Evolutionary conservation across 495 filamentous ascomycete species (phyloP).

Genomic region (Hypoxylon crocopeplum): DNA sequence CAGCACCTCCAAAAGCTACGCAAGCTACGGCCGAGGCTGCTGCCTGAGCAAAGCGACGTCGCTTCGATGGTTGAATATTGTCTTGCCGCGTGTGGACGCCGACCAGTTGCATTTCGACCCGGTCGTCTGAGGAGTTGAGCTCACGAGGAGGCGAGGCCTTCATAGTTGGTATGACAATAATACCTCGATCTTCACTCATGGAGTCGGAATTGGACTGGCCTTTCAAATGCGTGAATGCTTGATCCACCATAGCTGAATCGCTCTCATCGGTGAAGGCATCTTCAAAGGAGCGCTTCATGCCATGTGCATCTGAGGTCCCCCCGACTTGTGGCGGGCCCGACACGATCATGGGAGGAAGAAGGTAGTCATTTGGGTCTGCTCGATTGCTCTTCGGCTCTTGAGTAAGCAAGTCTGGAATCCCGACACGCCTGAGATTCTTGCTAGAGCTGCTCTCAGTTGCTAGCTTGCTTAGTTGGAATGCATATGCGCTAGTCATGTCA

Average conservation of each 20-base stretch:
- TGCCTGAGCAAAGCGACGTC: conserved; percentile 38
- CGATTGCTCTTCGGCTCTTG: conserved; percentile 16
- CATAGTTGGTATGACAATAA: not conserved
- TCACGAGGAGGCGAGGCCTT: not conserved
- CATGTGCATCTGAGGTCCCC: not conserved
- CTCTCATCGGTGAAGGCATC: conserved; percentile 18
- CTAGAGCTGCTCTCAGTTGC: conserved; percentile 14
- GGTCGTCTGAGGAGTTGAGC: not conserved
- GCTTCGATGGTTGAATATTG: conserved; percentile 35
- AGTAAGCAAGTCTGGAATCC: conserved; percentile 33
- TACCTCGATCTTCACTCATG: not conserved
- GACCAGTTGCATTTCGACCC: not conserved
- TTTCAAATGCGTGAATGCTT: not conserved
- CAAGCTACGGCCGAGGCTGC: conserved; percentile 41
- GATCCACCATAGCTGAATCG: not conserved
- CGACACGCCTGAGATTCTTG: conserved; percentile 23
- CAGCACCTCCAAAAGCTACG: conserved; percentile 43
- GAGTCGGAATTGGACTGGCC: not conserved
- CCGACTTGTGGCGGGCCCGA: not conserved
- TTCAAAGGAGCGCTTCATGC: conserved; percentile 25
- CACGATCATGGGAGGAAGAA: not conserved
- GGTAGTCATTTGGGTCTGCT: not conserved
- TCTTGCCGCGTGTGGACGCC: conserved; percentile 1
- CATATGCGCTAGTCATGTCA: conserved; percentile 51
- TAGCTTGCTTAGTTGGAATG: conserved; percentile 46